Base-by-base conservation (phyloP, 352 stramenopile species). In the Saprolegnia diclina region DNA sequence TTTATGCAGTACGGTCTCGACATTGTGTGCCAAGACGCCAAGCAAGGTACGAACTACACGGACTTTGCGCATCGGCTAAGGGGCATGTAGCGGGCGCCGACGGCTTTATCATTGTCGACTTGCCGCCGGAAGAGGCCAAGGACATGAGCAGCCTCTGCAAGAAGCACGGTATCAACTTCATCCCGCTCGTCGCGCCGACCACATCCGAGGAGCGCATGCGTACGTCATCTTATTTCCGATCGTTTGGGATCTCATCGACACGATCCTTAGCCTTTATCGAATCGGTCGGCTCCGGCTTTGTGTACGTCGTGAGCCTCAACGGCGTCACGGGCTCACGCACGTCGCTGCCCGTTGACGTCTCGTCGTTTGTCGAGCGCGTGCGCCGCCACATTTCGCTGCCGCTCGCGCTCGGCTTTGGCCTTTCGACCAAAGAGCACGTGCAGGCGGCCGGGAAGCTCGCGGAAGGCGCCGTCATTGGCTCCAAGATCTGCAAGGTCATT, bases 31-130 rank as follows among this genome's bases (percentile, higher is more conserved):
- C 71, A 74, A 46, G 85, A 92, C 55, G 77, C 84, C 37, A 77
- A 87, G 59, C 94, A 96, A 79, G 78, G 81, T 78, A 77, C 91
- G 24, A 65, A 45, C 26, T 16, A 14, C 1, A 24, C 26, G 18
- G 45, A 37, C 53, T 24, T 53, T 63, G 44, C n/a, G n/a, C 35
- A 37, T 16, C 38, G 16, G 19, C 18, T 35, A 52, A 9, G 7
- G 32, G 11, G 14, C 2, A 52, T 40, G 38, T 69, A 81, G 87
- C 88, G 71, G 96, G 94, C 21, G 93, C 95, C 29, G 94, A 99
- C 77, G 96, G 97, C 56, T 99, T 99, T 72, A 99, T 99, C 75
- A 92, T 99, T 37, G 97, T 99, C 11, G 97, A 99, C 80, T 73
- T 99, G 56, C 94, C 96, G 50, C 95, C 96, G 37, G 96, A 99